Evolutionary conservation across 2,329 filamentous ascomycete species (phyloP).

Genomic region (Ophiostoma tasmaniense): DNA sequence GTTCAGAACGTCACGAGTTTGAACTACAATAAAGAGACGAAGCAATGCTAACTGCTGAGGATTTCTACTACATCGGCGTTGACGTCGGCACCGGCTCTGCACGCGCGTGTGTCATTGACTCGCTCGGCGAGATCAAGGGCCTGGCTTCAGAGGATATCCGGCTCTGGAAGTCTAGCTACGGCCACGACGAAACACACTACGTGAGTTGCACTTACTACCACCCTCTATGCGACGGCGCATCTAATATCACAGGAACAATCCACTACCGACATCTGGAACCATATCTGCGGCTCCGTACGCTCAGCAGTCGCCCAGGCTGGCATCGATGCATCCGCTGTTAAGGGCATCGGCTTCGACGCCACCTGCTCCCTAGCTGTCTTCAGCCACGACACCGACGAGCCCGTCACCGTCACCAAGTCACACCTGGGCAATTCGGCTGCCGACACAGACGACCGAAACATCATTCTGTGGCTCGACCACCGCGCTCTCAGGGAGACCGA

Average conservation of each 20-base stretch:
- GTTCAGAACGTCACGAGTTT: neutral
- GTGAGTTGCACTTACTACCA: conserved; percentile 35
- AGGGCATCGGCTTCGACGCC: conserved; percentile 92
- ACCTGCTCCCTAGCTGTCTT: conserved; percentile 97
- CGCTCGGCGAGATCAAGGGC: conserved; percentile 76
- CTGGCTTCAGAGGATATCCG: conserved; percentile 68
- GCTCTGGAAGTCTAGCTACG: conserved; percentile 68
- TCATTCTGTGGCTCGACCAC: conserved; percentile 96
- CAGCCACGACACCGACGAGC: conserved; percentile 78
- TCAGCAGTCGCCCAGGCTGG: conserved; percentile 73
- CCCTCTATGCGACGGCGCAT: neutral
- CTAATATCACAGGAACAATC: conserved; percentile 68
- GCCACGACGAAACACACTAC: conserved; percentile 49
- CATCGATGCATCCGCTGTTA: conserved; percentile 65
- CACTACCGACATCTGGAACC: conserved; percentile 91
- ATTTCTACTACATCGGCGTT: conserved; percentile 69
- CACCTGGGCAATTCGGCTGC: conserved; percentile 51
- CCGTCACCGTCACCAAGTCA: conserved; percentile 80
- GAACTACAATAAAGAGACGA: neutral
- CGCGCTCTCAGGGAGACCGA: conserved; percentile 83
- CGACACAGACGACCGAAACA: conserved; percentile 77
- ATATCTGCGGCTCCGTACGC: conserved; percentile 83
- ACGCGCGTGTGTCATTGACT: conserved; percentile 90
- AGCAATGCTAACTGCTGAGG: neutral
- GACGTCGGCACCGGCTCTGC: conserved; percentile 96